These are phyloP conservation scores for Podaxis sp. DNA, from an alignment of 768 basidiomycete species.

Conservation along the genomic window DNA sequence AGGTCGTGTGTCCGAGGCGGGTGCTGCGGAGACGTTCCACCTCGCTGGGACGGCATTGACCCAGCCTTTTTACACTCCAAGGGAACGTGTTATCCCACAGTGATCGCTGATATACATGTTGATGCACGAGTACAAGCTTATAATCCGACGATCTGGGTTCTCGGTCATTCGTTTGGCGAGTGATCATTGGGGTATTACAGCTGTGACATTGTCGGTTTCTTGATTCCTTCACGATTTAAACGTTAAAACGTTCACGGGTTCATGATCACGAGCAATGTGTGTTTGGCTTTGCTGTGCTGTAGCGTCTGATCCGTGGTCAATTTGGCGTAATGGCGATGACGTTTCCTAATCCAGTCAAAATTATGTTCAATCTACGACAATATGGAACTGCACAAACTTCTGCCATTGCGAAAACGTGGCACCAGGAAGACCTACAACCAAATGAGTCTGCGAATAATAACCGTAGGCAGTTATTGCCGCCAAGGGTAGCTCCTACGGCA, in stretches of 20 bases:
- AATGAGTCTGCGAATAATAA: not conserved
- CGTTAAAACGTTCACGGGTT: not conserved
- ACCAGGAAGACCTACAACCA: conserved; percentile 9
- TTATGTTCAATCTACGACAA: conserved; percentile 13
- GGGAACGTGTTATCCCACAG: too few relatives aligned
- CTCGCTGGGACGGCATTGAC: too few relatives aligned
- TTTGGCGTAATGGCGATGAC: not conserved
- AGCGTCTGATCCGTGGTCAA: not conserved
- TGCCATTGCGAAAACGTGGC: not conserved
- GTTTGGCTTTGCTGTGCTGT: not conserved
- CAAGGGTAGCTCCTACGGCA: not conserved
- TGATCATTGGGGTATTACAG: too few relatives aligned
- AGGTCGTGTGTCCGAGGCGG: too few relatives aligned
- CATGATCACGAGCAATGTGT: not conserved
- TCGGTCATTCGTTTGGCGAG: too few relatives aligned
- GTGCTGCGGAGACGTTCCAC: too few relatives aligned
- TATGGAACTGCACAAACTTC: conserved; percentile 6
- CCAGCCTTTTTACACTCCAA: too few relatives aligned
- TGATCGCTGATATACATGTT: too few relatives aligned
- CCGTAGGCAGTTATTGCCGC: conserved; percentile 2
- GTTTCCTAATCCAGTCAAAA: not conserved
- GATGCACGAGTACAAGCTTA: too few relatives aligned
- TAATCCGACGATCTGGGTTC: too few relatives aligned
- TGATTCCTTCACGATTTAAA: not conserved
- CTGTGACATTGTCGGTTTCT: too few relatives aligned